A percentile compares a stretch with the other conserved stretches of the same genome.
phyloP scores from a whole-genome alignment of 805 yeast species.

The Candida verbasci region DNA sequence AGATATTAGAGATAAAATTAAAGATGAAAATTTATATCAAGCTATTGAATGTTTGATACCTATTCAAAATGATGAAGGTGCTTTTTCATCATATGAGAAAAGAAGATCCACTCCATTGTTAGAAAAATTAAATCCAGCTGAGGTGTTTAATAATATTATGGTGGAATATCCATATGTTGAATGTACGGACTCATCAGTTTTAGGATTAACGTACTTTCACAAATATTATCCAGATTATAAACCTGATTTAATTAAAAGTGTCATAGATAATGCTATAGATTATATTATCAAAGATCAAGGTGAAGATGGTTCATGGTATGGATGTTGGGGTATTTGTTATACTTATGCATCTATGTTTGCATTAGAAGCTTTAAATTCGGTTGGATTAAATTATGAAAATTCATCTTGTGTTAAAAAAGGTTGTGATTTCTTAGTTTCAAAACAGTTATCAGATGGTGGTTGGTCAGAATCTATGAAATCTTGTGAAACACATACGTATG shows the following conservation, averaged over 20 bases:
- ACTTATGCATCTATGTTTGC: constrained; percentile 99
- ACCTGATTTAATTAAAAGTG: constrained; percentile 55
- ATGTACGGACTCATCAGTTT: constrained; percentile 91
- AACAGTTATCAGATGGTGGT: constrained; percentile 88
- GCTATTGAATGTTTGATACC: constrained; percentile 74
- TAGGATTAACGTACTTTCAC: constrained; percentile 80
- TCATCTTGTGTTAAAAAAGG: constrained; percentile 64
- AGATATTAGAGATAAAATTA: constrained; percentile 48
- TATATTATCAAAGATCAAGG: constrained; percentile 69
- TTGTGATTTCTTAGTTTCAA: constrained; percentile 74
- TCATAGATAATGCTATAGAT: constrained; percentile 69
- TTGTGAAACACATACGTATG: constrained; percentile 75
- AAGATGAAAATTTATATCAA: constrained; percentile 49
- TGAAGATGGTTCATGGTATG: constrained; percentile 94
- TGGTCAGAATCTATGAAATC: constrained; percentile 97
- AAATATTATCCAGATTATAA: constrained; percentile 61
- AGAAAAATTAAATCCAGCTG: constrained; percentile 90
- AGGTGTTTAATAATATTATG: constrained; percentile 97
- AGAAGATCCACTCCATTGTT: constrained; percentile 75
- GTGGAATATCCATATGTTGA: constrained; percentile 98
- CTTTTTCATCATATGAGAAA: constrained; percentile 87
- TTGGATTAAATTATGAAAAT: constrained; percentile 59
- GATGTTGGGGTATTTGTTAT: constrained; percentile 96
- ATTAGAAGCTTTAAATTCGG: constrained; percentile 78
- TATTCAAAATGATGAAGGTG: constrained; percentile 88